A percentile compares a stretch with the other conserved stretches of the same genome.
Evolutionary conservation across 1,139 yeast species (phyloP).

Genomic region (Ogataea hybrid): DNA sequence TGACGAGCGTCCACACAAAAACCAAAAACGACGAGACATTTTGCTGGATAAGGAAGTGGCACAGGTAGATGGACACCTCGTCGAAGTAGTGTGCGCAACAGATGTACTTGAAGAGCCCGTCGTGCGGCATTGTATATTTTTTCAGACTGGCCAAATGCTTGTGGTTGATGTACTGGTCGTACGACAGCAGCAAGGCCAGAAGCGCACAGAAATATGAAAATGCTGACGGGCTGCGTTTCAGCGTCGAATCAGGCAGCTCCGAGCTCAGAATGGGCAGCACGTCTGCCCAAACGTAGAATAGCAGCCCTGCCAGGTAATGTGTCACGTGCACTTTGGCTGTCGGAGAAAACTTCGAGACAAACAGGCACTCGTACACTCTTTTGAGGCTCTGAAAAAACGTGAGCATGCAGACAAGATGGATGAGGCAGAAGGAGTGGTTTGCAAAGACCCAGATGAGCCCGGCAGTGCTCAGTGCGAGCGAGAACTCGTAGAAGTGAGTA

Average conservation of each 20-base stretch:
- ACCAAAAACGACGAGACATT: conserved; percentile 20
- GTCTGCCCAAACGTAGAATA: conserved; percentile 53
- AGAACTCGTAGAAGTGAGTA: conserved; percentile 45
- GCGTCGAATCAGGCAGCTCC: neutral
- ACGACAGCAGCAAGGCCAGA: conserved; percentile 44
- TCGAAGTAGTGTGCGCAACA: conserved; percentile 83
- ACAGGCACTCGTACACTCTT: conserved; percentile 59
- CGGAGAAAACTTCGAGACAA: conserved; percentile 46
- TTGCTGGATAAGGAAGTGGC: conserved; percentile 30
- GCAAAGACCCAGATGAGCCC: neutral
- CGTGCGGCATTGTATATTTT: conserved; percentile 66
- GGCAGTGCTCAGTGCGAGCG: conserved; percentile 18
- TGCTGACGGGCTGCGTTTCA: neutral
- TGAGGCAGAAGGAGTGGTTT: neutral
- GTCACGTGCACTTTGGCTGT: conserved; percentile 64
- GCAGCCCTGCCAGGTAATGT: conserved; percentile 74
- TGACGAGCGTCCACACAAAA: conserved; percentile 59
- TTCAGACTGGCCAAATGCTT: conserved; percentile 52
- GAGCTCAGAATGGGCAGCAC: conserved; percentile 28
- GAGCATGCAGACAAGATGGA: conserved; percentile 30
- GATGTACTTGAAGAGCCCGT: conserved; percentile 48
- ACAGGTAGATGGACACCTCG: conserved; percentile 63
- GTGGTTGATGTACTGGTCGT: conserved; percentile 62
- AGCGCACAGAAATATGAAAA: conserved; percentile 17
- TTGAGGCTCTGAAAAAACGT: conserved; percentile 59